phyloP scores from a whole-genome alignment of 352 stramenopile genomes.

The Phytopythium chamaehyphon region DNA sequence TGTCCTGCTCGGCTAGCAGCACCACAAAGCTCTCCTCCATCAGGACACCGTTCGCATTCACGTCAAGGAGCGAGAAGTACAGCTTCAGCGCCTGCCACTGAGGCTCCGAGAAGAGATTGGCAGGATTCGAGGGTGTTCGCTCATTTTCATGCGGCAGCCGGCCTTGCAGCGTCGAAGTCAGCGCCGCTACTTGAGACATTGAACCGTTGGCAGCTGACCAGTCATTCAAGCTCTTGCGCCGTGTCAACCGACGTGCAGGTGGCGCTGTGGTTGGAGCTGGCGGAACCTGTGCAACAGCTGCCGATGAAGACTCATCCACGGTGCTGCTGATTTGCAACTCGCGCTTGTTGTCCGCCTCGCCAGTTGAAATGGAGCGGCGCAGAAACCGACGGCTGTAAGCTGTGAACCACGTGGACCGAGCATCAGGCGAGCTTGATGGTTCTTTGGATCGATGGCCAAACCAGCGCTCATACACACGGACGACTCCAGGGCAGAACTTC shows the following conservation, averaged over 20 bases:
- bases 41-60: slow-evolving; percentile 61
- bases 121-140: slow-evolving; percentile 6
- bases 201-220: slow-evolving; percentile 19
- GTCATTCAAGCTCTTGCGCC: slow-evolving; percentile 37
- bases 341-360: slow-evolving; percentile 11
- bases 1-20: slow-evolving; percentile 76
- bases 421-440: not conserved
- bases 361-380: slow-evolving; percentile 21
- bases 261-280: slow-evolving; percentile 12
- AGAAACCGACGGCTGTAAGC: not conserved
- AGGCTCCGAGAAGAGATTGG: slow-evolving; percentile 61
- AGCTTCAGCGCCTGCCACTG: slow-evolving; percentile 80
- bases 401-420: not conserved
- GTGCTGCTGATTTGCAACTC: slow-evolving; percentile 4
- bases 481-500: slow-evolving; percentile 63
- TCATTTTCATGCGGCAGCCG: slow-evolving; percentile 12
- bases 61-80: slow-evolving; percentile 65
- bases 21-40: slow-evolving; percentile 82
- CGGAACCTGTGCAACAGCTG: slow-evolving; percentile 2
- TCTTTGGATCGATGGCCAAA: slow-evolving; percentile 14
- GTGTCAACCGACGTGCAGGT: slow-evolving; percentile 1
- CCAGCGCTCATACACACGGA: slow-evolving; percentile 66
- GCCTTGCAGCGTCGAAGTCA: slow-evolving; percentile 28
- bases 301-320: not conserved
- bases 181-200: slow-evolving; percentile 25